These are phyloP conservation scores for Arthrobotrys entomopaga DNA, from an alignment of 2,329 filamentous ascomycete species.

Conservation along the genomic window DNA sequence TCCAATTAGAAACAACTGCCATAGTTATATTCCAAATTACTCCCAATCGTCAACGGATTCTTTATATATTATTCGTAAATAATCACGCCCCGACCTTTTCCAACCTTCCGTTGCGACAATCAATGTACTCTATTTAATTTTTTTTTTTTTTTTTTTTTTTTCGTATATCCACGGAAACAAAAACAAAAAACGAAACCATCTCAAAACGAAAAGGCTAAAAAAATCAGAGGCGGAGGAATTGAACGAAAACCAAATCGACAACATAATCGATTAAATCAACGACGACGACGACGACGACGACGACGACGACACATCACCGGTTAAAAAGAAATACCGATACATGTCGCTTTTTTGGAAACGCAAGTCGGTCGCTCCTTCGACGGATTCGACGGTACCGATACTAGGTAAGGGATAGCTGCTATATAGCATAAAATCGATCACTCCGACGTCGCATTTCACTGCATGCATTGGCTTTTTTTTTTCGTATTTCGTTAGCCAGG, in stretches of 20 bases:
- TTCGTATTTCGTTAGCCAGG: slow-evolving; percentile 43
- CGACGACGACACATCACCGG: neutral
- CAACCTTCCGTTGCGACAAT: neutral
- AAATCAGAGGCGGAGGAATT: neutral
- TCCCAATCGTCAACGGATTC: neutral
- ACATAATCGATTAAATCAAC: too few relatives aligned
- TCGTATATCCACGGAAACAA: neutral
- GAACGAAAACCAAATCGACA: neutral
- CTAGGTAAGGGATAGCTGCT: slow-evolving; percentile 33
- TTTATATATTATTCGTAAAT: neutral
- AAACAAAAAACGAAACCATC: neutral
- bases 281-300: too few relatives aligned
- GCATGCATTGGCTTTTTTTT: slow-evolving; percentile 21
- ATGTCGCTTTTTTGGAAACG: slow-evolving; percentile 55
- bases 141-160: too few relatives aligned
- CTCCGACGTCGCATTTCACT: slow-evolving; percentile 9
- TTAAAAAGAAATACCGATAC: neutral
- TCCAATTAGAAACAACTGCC: neutral
- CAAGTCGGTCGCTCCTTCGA: slow-evolving; percentile 53
- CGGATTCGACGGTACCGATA: slow-evolving; percentile 51
- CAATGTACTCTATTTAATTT: too few relatives aligned
- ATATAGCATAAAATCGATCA: slow-evolving; percentile 19
- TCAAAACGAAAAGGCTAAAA: neutral
- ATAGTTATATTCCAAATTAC: neutral
- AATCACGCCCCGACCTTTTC: neutral